Evolutionary conservation across 1,284 basidiomycete species (phyloP).

Genomic region (Ustilago nuda): DNA sequence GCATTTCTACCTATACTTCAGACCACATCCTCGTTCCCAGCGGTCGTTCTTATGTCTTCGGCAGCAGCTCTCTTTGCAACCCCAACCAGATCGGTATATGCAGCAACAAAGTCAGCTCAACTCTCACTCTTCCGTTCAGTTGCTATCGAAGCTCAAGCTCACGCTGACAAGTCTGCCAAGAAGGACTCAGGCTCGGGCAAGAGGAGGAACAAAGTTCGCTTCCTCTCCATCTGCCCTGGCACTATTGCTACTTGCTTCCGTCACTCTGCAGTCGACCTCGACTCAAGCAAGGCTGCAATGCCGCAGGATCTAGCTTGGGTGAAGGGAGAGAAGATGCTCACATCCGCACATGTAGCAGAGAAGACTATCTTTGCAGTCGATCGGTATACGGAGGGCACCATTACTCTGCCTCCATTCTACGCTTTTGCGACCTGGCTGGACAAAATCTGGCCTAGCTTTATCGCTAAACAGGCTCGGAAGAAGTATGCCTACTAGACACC

Average conservation of each 20-base stretch:
- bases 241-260: conserved; percentile 65
- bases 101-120: conserved; percentile 84
- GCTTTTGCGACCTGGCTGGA: conserved; percentile 42
- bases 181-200: neutral
- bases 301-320: conserved; percentile 48
- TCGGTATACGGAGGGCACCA: conserved; percentile 37
- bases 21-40: conserved; percentile 77
- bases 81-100: conserved; percentile 86
- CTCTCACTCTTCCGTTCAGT: conserved; percentile 82
- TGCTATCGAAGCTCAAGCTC: conserved; percentile 76
- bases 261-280: conserved; percentile 57
- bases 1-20: conserved; percentile 78
- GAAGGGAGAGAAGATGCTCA: conserved; percentile 54
- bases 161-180: conserved; percentile 33
- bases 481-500: conserved; percentile 44
- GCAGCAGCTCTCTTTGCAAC: conserved; percentile 84
- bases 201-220: conserved; percentile 49
- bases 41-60: conserved; percentile 83
- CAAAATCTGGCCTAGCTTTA: conserved; percentile 40
- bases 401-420: conserved; percentile 51
- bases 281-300: conserved; percentile 19
- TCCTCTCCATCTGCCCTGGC: conserved; percentile 63
- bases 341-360: conserved; percentile 40
- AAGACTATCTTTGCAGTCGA: conserved; percentile 56
- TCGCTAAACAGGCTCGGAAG: conserved; percentile 27